Evolutionary conservation across 2,329 filamentous ascomycete species (phyloP).

Genomic region (Lecanicillium sp.): DNA sequence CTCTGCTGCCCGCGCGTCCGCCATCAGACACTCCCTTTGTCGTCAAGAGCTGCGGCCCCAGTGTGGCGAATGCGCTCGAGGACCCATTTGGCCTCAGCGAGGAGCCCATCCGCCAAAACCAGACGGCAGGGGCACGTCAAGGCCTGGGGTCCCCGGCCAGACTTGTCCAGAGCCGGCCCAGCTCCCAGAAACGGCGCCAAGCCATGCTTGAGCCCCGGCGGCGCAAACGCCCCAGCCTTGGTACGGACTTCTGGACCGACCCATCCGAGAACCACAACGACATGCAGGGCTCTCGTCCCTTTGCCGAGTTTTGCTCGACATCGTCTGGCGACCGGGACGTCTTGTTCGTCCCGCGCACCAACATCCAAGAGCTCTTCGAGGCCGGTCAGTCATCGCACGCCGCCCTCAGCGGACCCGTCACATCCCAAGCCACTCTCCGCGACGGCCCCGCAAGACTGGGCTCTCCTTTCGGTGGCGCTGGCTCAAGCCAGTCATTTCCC

Average conservation of each 20-base stretch:
- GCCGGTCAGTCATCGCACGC: slow-evolving; percentile 19
- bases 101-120: slow-evolving; percentile 36
- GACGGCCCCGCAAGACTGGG: slow-evolving; percentile 45
- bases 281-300: slow-evolving; percentile 17
- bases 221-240: slow-evolving; percentile 48
- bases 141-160: slow-evolving; percentile 49
- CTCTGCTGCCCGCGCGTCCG: slow-evolving; percentile 22
- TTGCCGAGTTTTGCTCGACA: slow-evolving; percentile 30
- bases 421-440: slow-evolving; percentile 22
- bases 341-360: slow-evolving; percentile 36
- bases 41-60: slow-evolving; percentile 56
- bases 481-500: slow-evolving; percentile 55
- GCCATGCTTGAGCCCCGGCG: slow-evolving; percentile 40
- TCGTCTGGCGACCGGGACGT: slow-evolving; percentile 29
- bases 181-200: slow-evolving; percentile 51
- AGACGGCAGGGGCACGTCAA: slow-evolving; percentile 44
- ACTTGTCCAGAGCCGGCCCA: slow-evolving; percentile 43
- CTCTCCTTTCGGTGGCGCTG: slow-evolving; percentile 50
- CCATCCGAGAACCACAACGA: slow-evolving; percentile 27
- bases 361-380: slow-evolving; percentile 36
- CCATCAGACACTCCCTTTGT: slow-evolving; percentile 51
- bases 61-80: slow-evolving; percentile 46
- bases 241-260: slow-evolving; percentile 48
- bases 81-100: slow-evolving; percentile 29
- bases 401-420: slow-evolving; percentile 12